Percentiles rank a stretch among this genome's conserved stretches.
Evolutionary conservation across 495 filamentous ascomycete species (phyloP).

Genomic region (Aspergillus cristatus): DNA sequence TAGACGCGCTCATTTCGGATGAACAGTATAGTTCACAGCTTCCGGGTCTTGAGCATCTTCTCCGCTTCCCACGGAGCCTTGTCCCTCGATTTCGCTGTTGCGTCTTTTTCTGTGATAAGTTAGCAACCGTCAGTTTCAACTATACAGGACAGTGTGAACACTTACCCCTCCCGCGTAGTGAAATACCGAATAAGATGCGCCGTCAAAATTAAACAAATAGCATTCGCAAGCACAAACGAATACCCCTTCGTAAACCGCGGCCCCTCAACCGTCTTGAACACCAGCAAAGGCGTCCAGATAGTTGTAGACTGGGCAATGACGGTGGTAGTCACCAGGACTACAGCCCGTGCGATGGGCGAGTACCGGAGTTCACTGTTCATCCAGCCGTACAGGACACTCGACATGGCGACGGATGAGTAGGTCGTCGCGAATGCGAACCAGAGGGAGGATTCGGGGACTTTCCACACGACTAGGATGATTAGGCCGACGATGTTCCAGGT

Average conservation of each 20-base stretch:
- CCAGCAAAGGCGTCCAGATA: conserved; percentile 26
- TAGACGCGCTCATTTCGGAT: no score
- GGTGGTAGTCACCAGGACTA: conserved; percentile 45
- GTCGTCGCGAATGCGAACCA: conserved; percentile 40
- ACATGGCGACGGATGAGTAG: conserved; percentile 25
- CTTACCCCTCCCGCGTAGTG: conserved; percentile 10
- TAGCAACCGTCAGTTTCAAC: no score
- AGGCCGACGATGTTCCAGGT: conserved; percentile 30
- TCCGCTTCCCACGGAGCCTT: no score
- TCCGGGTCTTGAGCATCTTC: no score
- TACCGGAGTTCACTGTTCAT: conserved; percentile 38
- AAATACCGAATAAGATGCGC: conserved; percentile 25
- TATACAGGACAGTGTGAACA: no score
- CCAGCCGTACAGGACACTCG: conserved; percentile 36
- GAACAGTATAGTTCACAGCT: no score
- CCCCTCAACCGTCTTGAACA: conserved; percentile 36
- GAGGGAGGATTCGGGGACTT: conserved; percentile 37
- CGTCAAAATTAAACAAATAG: conserved; percentile 31
- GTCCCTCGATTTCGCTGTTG: no score
- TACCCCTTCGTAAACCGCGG: conserved; percentile 41
- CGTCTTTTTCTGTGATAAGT: no score
- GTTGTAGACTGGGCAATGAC: conserved; percentile 41
- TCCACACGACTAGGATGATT: conserved; percentile 41
- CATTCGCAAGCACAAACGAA: conserved; percentile 37
- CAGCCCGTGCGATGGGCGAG: conserved; percentile 47